Percentiles rank a stretch among this genome's conserved stretches.
These are phyloP conservation scores for Cornus suecica DNA, from an alignment of 148 eudicot species.

Conservation along the genomic window DNA sequence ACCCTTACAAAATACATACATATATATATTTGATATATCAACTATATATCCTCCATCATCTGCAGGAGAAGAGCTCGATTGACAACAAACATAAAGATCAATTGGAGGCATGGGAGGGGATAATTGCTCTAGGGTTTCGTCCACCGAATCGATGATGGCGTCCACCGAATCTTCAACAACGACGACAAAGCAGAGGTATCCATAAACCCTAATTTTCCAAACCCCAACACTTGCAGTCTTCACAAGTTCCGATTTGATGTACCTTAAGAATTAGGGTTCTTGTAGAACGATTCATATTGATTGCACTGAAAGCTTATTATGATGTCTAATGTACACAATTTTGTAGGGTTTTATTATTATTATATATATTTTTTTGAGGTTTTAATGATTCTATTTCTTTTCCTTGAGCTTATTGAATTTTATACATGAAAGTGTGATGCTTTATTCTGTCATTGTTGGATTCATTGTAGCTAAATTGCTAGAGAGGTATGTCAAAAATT, in stretches of 20 bases:
- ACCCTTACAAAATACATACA: too few species aligned
- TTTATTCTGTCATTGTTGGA: not conserved
- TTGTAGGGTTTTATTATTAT: constrained; percentile 1
- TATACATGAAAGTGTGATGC: too few species aligned
- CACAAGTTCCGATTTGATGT: not conserved
- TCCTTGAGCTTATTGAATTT: not conserved
- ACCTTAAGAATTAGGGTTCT: not conserved
- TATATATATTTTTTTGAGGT: too few species aligned
- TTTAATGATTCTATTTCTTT: not conserved
- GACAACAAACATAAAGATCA: not conserved
- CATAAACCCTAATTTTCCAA: not conserved
- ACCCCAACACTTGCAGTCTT: not conserved
- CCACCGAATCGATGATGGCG: constrained; percentile 24
- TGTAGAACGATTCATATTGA: not conserved
- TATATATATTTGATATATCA: too few species aligned
- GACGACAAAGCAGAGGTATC: constrained; percentile 51
- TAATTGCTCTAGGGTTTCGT: constrained; percentile 37
- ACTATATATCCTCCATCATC: not conserved
- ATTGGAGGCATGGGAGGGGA: constrained; percentile 47
- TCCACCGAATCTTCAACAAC: constrained; percentile 37
- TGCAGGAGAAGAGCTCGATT: not conserved
- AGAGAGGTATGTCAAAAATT: not conserved
- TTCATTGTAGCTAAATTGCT: not conserved
- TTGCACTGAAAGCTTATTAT: not conserved
- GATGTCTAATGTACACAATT: too few species aligned